Evolutionary conservation across 2,329 filamentous ascomycete species (phyloP).

Genomic region (Trichoderma polysporum): DNA sequence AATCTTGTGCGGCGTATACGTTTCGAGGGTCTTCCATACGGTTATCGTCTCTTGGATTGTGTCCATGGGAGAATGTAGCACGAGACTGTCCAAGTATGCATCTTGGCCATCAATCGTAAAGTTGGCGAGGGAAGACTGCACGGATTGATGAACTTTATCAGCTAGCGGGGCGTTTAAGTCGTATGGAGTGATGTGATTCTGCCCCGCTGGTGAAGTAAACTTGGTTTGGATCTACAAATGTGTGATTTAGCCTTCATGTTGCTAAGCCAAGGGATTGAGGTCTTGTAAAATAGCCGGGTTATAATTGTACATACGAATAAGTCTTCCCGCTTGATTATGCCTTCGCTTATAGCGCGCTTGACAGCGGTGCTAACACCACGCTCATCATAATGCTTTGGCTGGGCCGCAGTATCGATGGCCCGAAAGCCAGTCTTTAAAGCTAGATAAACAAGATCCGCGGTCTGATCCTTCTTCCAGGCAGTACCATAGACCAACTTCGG

Average conservation of each 20-base stretch:
- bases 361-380: conserved; percentile 67
- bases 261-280: not conserved
- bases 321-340: conserved; percentile 54
- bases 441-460: conserved; percentile 64
- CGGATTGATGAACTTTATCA: conserved; percentile 65
- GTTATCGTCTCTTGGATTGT: conserved; percentile 51
- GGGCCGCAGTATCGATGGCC: conserved; percentile 74
- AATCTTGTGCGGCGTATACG: conserved; percentile 64
- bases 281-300: not conserved
- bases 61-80: conserved; percentile 65
- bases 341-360: conserved; percentile 57
- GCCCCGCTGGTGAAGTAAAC: conserved; percentile 65
- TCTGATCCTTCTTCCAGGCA: conserved; percentile 78
- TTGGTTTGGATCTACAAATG: conserved; percentile 72
- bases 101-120: conserved; percentile 47
- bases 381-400: conserved; percentile 77
- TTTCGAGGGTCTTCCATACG: conserved; percentile 66
- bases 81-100: conserved; percentile 66
- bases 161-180: conserved; percentile 55
- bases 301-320: conserved; percentile 55
- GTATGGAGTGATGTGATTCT: conserved; percentile 64
- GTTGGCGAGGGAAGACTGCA: conserved; percentile 65
- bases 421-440: conserved; percentile 70
- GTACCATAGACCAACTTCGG: conserved; percentile 71
- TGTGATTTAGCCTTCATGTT: not conserved